Evolutionary conservation across 2,329 filamentous ascomycete species (phyloP).

Genomic region (Hymenoscyphus scutula): DNA sequence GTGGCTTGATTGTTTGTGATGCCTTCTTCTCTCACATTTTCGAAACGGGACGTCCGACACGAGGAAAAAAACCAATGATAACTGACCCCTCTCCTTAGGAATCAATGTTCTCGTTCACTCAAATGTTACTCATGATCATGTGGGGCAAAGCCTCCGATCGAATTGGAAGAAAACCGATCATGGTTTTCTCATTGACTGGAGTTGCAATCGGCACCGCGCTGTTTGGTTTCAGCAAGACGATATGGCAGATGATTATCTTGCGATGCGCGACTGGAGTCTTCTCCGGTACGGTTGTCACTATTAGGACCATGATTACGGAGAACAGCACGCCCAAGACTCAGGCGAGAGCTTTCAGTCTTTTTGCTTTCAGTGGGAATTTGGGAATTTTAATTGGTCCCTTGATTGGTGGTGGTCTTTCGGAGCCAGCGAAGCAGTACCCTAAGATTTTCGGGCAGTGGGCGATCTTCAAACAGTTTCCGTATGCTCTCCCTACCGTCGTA

Average conservation of each 20-base stretch:
- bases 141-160: slow-evolving; percentile 70
- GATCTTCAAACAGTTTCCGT: slow-evolving; percentile 65
- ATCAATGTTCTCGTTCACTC: slow-evolving; percentile 69
- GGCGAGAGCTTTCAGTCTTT: slow-evolving; percentile 71
- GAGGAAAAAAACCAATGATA: neutral
- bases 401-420: slow-evolving; percentile 57
- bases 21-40: too few relatives aligned
- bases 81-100: slow-evolving; percentile 39
- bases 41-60: too few relatives aligned
- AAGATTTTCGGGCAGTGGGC: slow-evolving; percentile 50
- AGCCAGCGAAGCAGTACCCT: slow-evolving; percentile 64
- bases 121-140: slow-evolving; percentile 73
- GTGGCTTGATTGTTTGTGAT: slow-evolving; percentile 59
- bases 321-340: slow-evolving; percentile 68
- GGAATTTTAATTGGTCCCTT: slow-evolving; percentile 69
- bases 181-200: slow-evolving; percentile 65
- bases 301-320: slow-evolving; percentile 76
- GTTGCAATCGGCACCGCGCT: slow-evolving; percentile 58
- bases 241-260: slow-evolving; percentile 74
- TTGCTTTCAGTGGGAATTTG: slow-evolving; percentile 71
- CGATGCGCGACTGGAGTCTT: slow-evolving; percentile 72
- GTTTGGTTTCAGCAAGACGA: slow-evolving; percentile 64
- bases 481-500: slow-evolving; percentile 61
- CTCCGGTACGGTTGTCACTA: slow-evolving; percentile 67
- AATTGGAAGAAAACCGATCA: slow-evolving; percentile 68